Evolutionary conservation across 768 basidiomycete species (phyloP).

Genomic region (Leccinum incarnatum): DNA sequence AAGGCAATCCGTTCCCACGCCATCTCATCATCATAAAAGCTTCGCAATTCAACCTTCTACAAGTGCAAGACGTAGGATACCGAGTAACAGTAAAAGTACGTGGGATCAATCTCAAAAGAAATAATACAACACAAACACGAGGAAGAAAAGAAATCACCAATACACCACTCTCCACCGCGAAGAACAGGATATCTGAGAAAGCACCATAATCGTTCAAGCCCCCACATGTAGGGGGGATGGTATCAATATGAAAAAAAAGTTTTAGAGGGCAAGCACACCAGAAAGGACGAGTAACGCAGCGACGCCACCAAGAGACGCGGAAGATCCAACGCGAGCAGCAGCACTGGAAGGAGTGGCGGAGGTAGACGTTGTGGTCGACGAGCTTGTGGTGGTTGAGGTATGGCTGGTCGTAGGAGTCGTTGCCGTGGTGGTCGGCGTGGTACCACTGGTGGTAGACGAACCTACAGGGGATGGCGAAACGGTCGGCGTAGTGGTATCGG

Average conservation of each 20-base stretch:
- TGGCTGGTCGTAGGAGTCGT: slow-evolving; percentile 36
- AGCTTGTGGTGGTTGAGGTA: background rate
- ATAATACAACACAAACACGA: slow-evolving; percentile 23
- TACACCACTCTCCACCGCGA: slow-evolving; percentile 6
- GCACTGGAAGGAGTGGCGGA: slow-evolving; percentile 20
- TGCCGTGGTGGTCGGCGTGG: slow-evolving; percentile 35
- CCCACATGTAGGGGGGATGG: background rate
- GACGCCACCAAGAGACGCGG: slow-evolving; percentile 19
- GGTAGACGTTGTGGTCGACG: slow-evolving; percentile 22
- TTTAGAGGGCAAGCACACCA: slow-evolving; percentile 21
- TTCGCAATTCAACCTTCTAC: background rate
- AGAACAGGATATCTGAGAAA: background rate
- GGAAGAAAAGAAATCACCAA: background rate
- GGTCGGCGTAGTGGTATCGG: slow-evolving; percentile 9
- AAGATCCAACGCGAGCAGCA: slow-evolving; percentile 21
- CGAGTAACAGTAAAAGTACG: too few species aligned
- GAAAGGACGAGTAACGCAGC: slow-evolving; percentile 22
- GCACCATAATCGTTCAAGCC: slow-evolving; percentile 8
- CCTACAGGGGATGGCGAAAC: background rate
- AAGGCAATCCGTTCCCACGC: slow-evolving; percentile 4
- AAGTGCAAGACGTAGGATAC: too few species aligned
- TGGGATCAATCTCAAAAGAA: background rate
- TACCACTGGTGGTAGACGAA: slow-evolving; percentile 8
- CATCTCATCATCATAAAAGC: background rate
- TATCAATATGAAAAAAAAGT: background rate